Conservation (phyloP, 352 stramenopile species). For the Blastocystis sp. region DNA sequence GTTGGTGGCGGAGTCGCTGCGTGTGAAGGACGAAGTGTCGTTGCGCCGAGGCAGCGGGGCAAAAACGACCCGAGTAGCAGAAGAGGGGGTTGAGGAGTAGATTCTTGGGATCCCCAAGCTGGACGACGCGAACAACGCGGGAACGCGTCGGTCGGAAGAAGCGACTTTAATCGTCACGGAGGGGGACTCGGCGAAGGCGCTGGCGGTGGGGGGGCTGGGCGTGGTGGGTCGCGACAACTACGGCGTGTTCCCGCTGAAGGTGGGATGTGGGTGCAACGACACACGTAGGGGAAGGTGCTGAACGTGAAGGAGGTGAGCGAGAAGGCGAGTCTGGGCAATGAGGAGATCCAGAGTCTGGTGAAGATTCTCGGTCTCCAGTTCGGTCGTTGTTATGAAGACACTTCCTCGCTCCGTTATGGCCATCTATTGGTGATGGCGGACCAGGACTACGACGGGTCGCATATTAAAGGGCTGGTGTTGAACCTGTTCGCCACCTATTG, state of each 20-base stretch:
- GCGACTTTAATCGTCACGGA: constrained; percentile 97
- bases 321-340: constrained; percentile 85
- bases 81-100: constrained; percentile 58
- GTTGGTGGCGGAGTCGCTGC: constrained; percentile 75
- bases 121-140: constrained; percentile 89
- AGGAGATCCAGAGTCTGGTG: constrained; percentile 87
- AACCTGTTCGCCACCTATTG: constrained; percentile 97
- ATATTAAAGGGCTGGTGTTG: constrained; percentile 96
- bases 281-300: constrained; percentile 79
- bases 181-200: constrained; percentile 91
- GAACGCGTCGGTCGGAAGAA: constrained; percentile 69
- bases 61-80: constrained; percentile 75
- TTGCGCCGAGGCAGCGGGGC: constrained; percentile 74
- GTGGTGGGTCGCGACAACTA: constrained; percentile 88
- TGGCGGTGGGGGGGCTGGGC: constrained; percentile 84
- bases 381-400: constrained; percentile 52
- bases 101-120: constrained; percentile 84
- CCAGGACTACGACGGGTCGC: constrained; percentile 91
- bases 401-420: constrained; percentile 83
- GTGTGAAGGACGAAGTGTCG: constrained; percentile 78
- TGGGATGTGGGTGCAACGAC: neutral
- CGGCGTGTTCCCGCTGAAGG: constrained; percentile 86
- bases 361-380: constrained; percentile 91
- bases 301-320: constrained; percentile 98
- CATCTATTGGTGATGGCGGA: constrained; percentile 98